Percentiles rank a stretch among this genome's conserved stretches.
Evolutionary conservation across 306 rosid genomes (phyloP).

Genomic region (Boehmeria nivea): DNA sequence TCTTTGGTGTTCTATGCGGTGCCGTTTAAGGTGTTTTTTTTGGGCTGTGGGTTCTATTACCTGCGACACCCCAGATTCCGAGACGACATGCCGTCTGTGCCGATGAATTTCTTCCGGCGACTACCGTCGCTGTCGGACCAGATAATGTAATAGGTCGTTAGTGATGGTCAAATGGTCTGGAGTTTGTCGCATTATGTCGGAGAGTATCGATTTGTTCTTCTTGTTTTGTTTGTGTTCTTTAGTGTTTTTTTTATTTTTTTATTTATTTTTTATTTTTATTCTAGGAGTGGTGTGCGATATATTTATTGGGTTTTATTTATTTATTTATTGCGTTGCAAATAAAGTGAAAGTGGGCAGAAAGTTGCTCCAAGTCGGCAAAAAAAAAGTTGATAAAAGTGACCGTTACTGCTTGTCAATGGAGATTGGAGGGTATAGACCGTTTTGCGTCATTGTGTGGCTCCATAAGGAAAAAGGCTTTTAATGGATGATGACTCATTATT

Average conservation of each 20-base stretch:
- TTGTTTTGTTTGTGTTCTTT: not conserved
- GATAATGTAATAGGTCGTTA: constrained; percentile 35
- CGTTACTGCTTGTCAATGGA: not conserved
- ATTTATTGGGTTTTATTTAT: no score
- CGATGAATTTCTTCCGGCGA: constrained; percentile 62
- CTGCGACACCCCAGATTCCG: constrained; percentile 79
- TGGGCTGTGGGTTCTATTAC: constrained; percentile 57
- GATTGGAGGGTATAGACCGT: not conserved
- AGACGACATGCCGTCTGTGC: constrained; percentile 71
- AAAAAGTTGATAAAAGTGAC: not conserved
- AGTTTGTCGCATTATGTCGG: not conserved
- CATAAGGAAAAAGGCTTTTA: constrained; percentile 4
- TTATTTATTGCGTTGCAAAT: not conserved
- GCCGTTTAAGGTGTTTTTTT: constrained; percentile 51
- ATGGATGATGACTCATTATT: no score
- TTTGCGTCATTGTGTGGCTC: no score
- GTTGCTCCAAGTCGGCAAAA: not conserved
- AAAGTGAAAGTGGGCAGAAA: constrained; percentile 6
- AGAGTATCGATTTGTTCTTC: not conserved
- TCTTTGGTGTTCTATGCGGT: constrained; percentile 63
- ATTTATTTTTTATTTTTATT: not conserved
- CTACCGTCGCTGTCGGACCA: constrained; percentile 74
- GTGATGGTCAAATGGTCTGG: not conserved
- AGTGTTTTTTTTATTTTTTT: not conserved
- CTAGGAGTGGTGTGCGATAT: no score